These are phyloP conservation scores for Scleroderma citrinum DNA, from an alignment of 768 basidiomycete species.

Conservation along the genomic window DNA sequence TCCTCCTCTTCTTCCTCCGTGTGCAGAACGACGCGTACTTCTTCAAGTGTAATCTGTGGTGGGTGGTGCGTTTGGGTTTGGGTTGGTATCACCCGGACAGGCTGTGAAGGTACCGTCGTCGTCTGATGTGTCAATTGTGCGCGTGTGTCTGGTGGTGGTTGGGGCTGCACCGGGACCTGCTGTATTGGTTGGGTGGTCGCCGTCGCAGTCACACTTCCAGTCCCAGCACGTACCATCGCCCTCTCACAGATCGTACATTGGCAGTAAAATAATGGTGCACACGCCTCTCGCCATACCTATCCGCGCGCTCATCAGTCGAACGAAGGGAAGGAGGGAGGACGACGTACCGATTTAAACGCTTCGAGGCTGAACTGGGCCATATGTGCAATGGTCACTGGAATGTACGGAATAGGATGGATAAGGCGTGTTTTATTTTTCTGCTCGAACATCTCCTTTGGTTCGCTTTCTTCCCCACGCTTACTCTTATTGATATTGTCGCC, in stretches of 20 bases:
- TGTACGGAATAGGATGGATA: constrained; percentile 61
- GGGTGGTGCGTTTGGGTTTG: constrained; percentile 6
- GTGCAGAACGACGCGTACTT: constrained; percentile 16
- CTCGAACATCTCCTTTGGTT: too few species aligned
- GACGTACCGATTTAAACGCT: constrained; percentile 49
- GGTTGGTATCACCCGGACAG: too few species aligned
- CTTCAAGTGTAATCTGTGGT: constrained; percentile 21
- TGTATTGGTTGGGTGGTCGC: constrained; percentile 11
- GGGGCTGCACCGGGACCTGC: not conserved
- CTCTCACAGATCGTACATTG: constrained; percentile 71
- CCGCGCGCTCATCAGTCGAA: constrained; percentile 2
- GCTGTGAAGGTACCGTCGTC: too few species aligned
- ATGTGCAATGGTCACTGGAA: constrained; percentile 51
- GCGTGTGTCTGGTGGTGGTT: constrained; percentile 3
- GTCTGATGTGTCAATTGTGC: too few species aligned
- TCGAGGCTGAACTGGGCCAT: constrained; percentile 56
- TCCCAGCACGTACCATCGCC: constrained; percentile 43
- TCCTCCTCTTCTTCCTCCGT: constrained; percentile 30
- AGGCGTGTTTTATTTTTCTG: constrained; percentile 22
- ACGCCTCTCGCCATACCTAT: constrained; percentile 73
- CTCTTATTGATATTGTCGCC: constrained; percentile 30
- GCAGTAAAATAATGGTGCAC: constrained; percentile 65
- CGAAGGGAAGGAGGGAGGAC: not conserved
- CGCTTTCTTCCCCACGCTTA: too few species aligned
- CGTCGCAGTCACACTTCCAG: constrained; percentile 15